Evolutionary conservation across 495 filamentous ascomycete species (phyloP).

Genomic region (Xylaria nigripes): DNA sequence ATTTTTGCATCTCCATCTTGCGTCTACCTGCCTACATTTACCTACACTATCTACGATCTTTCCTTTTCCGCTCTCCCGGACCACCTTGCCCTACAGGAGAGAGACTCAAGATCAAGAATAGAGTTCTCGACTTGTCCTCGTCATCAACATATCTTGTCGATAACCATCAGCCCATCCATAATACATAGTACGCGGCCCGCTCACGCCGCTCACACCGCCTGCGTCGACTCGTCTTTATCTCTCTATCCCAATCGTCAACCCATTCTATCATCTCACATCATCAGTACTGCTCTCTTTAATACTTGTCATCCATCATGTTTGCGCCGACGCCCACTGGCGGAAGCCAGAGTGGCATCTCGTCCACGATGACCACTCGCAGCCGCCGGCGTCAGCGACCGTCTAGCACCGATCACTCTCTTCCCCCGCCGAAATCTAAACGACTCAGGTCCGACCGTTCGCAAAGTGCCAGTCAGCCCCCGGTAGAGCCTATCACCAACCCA

Average conservation of each 20-base stretch:
- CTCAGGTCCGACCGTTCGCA: slow-evolving; percentile 47
- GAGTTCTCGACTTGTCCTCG: slow-evolving; percentile 8
- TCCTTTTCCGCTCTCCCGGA: slow-evolving; percentile 8
- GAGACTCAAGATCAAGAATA: background rate
- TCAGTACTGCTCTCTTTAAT: background rate
- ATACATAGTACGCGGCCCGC: slow-evolving; percentile 13
- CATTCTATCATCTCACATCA: background rate
- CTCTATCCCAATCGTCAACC: slow-evolving; percentile 5
- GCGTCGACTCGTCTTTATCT: slow-evolving; percentile 3
- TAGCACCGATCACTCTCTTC: slow-evolving; percentile 55
- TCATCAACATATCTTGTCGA: slow-evolving; percentile 15
- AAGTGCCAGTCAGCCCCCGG: slow-evolving; percentile 47
- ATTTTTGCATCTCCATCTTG: background rate
- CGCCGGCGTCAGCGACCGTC: slow-evolving; percentile 59
- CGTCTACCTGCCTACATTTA: slow-evolving; percentile 10
- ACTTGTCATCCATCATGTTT: slow-evolving; percentile 50
- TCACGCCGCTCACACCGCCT: background rate
- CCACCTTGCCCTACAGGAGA: background rate
- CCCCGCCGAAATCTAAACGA: slow-evolving; percentile 63
- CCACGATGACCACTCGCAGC: slow-evolving; percentile 48
- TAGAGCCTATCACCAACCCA: slow-evolving; percentile 35
- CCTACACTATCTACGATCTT: slow-evolving; percentile 1
- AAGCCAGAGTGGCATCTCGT: slow-evolving; percentile 27
- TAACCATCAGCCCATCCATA: slow-evolving; percentile 20
- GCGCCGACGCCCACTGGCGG: slow-evolving; percentile 43